Evolutionary conservation across 768 basidiomycete genomes (phyloP).

Genomic region (Leucocoprinus sp.): DNA sequence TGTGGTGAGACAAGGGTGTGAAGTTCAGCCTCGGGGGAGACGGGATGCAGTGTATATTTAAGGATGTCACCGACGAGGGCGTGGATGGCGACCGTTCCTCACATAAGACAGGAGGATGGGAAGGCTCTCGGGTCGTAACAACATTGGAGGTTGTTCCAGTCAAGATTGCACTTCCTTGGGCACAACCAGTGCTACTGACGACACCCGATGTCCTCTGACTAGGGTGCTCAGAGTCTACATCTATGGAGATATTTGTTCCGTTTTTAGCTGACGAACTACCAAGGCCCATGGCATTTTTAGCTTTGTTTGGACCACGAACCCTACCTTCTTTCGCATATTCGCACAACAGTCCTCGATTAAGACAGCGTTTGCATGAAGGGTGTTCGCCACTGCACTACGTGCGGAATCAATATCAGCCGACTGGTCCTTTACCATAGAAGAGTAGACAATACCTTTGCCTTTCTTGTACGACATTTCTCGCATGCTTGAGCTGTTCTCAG

Average conservation of each 20-base stretch:
- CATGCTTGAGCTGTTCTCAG: constrained; percentile 69
- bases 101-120: neutral
- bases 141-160: constrained; percentile 1
- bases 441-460: constrained; percentile 53
- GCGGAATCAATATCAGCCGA: neutral
- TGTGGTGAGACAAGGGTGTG: constrained; percentile 7
- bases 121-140: neutral
- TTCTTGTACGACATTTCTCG: constrained; percentile 63
- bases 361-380: constrained; percentile 61
- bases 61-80: neutral
- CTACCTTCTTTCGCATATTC: constrained; percentile 62
- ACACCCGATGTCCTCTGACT: constrained; percentile 16
- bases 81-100: constrained; percentile 1
- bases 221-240: constrained; percentile 11
- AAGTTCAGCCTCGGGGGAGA: neutral
- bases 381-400: constrained; percentile 63
- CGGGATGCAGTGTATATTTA: neutral
- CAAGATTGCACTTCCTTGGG: constrained; percentile 12
- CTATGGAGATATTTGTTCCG: constrained; percentile 1
- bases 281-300: constrained; percentile 25
- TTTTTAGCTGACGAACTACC: constrained; percentile 10
- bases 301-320: constrained; percentile 54
- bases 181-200: constrained; percentile 16
- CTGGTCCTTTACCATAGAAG: neutral
- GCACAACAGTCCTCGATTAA: constrained; percentile 47